Evolutionary conservation across 768 basidiomycete species (phyloP).

Genomic region (Xanthoconium purpureum): DNA sequence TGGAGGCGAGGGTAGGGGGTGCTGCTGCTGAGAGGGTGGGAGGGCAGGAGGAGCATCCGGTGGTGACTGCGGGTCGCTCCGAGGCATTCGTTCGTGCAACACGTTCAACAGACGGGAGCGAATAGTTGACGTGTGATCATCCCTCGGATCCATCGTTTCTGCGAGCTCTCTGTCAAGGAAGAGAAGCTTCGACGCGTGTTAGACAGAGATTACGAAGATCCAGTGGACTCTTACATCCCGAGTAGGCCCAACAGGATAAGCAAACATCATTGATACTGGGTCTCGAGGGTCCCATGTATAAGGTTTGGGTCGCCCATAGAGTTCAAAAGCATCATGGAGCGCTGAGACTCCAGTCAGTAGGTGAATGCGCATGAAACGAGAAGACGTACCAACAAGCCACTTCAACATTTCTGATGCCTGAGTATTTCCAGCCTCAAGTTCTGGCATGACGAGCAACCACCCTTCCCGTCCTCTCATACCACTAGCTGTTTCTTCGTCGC

Average conservation of each 20-base stretch:
- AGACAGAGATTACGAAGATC: constrained; percentile 6
- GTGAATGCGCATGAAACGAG: neutral
- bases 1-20: constrained; percentile 24
- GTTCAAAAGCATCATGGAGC: constrained; percentile 79
- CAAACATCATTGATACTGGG: constrained; percentile 83
- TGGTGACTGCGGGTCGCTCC: constrained; percentile 22
- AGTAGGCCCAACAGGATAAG: constrained; percentile 82
- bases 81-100: constrained; percentile 61
- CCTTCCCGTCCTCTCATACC: constrained; percentile 70
- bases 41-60: constrained; percentile 11
- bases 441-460: constrained; percentile 91
- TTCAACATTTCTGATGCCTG: constrained; percentile 83
- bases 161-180: constrained; percentile 87
- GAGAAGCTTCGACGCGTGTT: constrained; percentile 51
- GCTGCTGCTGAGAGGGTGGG: constrained; percentile 26
- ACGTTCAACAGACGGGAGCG: constrained; percentile 61
- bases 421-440: constrained; percentile 58
- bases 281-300: constrained; percentile 93
- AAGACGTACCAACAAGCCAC: constrained; percentile 77
- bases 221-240: constrained; percentile 62
- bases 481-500: constrained; percentile 70
- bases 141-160: constrained; percentile 70
- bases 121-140: constrained; percentile 71
- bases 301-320: constrained; percentile 83
- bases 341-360: constrained; percentile 39